A percentile compares a stretch with the other conserved stretches of the same genome.
phyloP scores from a whole-genome alignment of 331 rosid species.

The Telfairia occidentalis region DNA sequence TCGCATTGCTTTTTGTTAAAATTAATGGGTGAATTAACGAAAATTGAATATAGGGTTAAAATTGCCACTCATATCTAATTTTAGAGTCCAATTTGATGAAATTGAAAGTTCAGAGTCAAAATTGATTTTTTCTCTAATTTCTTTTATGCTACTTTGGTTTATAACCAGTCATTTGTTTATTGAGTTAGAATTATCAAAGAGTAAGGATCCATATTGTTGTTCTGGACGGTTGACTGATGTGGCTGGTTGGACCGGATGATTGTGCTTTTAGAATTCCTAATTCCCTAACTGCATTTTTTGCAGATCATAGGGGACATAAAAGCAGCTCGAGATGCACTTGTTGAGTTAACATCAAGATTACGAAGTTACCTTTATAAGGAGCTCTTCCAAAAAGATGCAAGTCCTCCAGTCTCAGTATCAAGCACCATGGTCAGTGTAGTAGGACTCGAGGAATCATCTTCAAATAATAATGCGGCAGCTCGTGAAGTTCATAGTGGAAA shows the following conservation, averaged over 20 bases:
- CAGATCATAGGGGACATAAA: slow-evolving; percentile 93
- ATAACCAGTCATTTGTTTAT: neutral
- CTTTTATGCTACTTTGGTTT: neutral
- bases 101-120: no score
- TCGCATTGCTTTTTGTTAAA: no score
- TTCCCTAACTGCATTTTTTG: neutral
- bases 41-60: no score
- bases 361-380: slow-evolving; percentile 70
- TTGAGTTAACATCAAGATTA: slow-evolving; percentile 86
- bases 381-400: slow-evolving; percentile 44
- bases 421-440: slow-evolving; percentile 21
- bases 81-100: no score
- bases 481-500: slow-evolving; percentile 32
- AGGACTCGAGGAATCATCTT: slow-evolving; percentile 43
- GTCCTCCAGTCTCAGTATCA: slow-evolving; percentile 34
- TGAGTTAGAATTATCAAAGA: neutral
- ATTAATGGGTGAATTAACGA: no score
- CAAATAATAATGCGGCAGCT: slow-evolving; percentile 29
- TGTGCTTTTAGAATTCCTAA: neutral
- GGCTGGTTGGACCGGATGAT: neutral
- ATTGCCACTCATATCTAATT: no score
- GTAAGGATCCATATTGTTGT: neutral
- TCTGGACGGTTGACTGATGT: slow-evolving; percentile 1
- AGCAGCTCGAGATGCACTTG: slow-evolving; percentile 83
- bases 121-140: no score